Evolutionary conservation across 208 protist species (phyloP).

Genomic region (Acanthamoeba royreba): DNA sequence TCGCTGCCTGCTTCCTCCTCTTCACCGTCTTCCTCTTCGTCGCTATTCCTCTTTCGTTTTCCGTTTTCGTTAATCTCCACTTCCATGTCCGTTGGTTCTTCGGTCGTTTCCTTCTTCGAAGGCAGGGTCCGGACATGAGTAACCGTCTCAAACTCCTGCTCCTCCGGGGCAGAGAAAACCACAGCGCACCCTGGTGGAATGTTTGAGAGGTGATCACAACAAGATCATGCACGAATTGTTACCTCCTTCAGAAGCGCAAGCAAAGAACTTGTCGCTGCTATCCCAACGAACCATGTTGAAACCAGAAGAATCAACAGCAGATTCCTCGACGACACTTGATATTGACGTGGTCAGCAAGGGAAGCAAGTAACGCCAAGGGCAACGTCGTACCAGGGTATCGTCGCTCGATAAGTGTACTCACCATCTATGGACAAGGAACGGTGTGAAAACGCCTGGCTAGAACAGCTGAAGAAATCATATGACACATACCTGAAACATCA

Average conservation of each 20-base stretch:
- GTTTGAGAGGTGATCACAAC: neutral
- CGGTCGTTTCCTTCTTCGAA: no score
- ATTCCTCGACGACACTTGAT: neutral
- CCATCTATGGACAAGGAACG: neutral
- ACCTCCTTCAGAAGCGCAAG: neutral
- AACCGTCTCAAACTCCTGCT: no score
- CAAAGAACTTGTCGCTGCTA: neutral
- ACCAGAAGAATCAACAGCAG: neutral
- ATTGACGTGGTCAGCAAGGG: no score
- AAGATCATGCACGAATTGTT: neutral
- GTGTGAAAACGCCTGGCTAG: neutral
- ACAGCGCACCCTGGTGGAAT: neutral
- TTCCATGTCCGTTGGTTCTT: neutral
- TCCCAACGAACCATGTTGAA: constrained; percentile 18
- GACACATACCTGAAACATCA: neutral
- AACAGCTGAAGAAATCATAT: neutral
- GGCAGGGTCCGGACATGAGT: no score
- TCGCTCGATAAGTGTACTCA: neutral
- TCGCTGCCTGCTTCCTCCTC: neutral
- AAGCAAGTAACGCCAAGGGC: neutral
- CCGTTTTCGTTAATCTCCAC: neutral
- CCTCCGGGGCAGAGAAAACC: neutral
- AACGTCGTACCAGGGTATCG: neutral
- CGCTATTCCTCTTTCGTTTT: neutral
- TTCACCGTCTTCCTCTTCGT: neutral